Evolutionary conservation across 169 alveolate species (phyloP).

Genomic region (Pseudocohnilembus persalinus): DNA sequence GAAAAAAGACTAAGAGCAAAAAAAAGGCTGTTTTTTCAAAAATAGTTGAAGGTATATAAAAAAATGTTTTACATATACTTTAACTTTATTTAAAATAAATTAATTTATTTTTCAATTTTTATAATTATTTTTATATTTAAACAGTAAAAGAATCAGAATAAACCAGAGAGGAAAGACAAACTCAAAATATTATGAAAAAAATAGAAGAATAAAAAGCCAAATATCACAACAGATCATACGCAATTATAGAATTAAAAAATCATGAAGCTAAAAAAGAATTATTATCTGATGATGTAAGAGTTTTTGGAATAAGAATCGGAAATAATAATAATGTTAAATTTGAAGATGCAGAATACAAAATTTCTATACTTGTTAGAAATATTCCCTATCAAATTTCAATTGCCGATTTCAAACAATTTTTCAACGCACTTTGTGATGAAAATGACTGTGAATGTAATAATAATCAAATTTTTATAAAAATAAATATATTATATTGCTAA

Average conservation of each 20-base stretch:
- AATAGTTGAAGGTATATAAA: not conserved
- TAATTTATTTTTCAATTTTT: too few species aligned
- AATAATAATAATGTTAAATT: too few species aligned
- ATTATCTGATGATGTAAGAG: not conserved
- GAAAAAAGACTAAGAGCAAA: not conserved
- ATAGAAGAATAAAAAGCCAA: not conserved
- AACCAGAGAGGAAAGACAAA: not conserved
- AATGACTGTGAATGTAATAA: not conserved
- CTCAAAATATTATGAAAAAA: not conserved
- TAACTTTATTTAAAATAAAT: too few species aligned
- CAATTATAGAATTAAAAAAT: not conserved
- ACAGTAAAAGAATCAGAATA: not conserved
- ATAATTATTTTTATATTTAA: too few species aligned
- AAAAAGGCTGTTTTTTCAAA: too few species aligned
- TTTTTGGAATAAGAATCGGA: not conserved
- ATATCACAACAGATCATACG: not conserved
- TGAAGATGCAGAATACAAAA: not conserved
- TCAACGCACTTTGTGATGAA: not conserved
- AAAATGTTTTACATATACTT: too few species aligned
- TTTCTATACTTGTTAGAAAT: not conserved
- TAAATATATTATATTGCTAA: too few species aligned
- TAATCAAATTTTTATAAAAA: too few species aligned
- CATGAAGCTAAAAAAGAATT: not conserved
- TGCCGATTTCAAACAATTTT: not conserved
- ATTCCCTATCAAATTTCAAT: not conserved